These are phyloP conservation scores for Cladorrhinum sp. DNA, from an alignment of 2,329 filamentous ascomycete species.

Conservation along the genomic window DNA sequence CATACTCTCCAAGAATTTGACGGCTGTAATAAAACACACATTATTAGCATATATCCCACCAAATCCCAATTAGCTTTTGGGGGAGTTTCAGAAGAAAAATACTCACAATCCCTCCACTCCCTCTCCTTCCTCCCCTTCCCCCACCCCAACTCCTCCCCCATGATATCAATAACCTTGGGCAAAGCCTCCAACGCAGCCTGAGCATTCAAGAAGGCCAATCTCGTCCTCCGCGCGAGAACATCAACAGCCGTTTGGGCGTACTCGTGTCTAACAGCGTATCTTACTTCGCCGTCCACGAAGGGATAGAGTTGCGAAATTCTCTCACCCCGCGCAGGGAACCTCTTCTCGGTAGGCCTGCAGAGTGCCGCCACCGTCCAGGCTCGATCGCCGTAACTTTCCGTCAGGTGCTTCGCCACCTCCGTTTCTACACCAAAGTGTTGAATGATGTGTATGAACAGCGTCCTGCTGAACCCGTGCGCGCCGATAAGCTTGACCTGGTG, in stretches of 20 bases:
- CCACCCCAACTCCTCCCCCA: slow-evolving; percentile 83
- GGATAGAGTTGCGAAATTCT: slow-evolving; percentile 80
- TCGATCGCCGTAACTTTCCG: slow-evolving; percentile 83
- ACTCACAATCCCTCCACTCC: slow-evolving; percentile 76
- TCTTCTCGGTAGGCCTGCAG: slow-evolving; percentile 69
- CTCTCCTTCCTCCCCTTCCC: slow-evolving; percentile 65
- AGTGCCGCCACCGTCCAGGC: slow-evolving; percentile 87
- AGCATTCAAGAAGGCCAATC: slow-evolving; percentile 86
- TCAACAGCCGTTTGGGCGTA: slow-evolving; percentile 90
- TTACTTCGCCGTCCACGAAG: slow-evolving; percentile 87
- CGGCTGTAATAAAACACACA: slow-evolving; percentile 39
- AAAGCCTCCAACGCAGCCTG: slow-evolving; percentile 85
- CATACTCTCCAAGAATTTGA: slow-evolving; percentile 62
- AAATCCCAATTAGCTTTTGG: background rate
- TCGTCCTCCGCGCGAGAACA: slow-evolving; percentile 78
- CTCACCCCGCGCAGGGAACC: slow-evolving; percentile 80
- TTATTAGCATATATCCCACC: slow-evolving; percentile 8
- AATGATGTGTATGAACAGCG: slow-evolving; percentile 91
- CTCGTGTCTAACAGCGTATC: slow-evolving; percentile 84
- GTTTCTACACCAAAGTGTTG: slow-evolving; percentile 92
- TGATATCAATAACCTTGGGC: slow-evolving; percentile 82
- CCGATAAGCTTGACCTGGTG: slow-evolving; percentile 70
- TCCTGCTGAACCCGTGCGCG: slow-evolving; percentile 79
- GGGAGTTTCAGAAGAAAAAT: background rate
- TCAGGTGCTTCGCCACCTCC: slow-evolving; percentile 85